Evolutionary conservation across 176 grass and related monocot species (phyloP).

Genomic region (Phyllostachys edulis): DNA sequence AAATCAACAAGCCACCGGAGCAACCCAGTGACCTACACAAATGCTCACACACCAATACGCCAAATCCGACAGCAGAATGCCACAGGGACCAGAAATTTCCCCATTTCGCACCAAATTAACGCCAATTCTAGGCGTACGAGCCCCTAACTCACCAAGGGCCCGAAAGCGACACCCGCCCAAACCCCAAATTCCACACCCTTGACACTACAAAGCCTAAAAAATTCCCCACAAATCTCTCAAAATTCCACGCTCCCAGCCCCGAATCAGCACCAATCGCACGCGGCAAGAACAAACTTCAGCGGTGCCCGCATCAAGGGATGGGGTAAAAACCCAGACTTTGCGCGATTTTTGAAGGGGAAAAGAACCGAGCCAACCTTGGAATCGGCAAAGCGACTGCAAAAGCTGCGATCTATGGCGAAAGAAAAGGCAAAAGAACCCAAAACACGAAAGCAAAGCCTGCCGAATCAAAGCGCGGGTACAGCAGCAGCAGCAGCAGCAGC

Average conservation of each 20-base stretch:
- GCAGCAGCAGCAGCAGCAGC: constrained; percentile 17
- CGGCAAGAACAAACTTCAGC: constrained; percentile 29
- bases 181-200: constrained; percentile 37
- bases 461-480: constrained; percentile 39
- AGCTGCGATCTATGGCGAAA: constrained; percentile 68
- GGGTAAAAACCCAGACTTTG: constrained; percentile 22
- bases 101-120: constrained; percentile 33
- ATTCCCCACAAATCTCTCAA: constrained; percentile 30
- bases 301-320: constrained; percentile 1
- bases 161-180: constrained; percentile 28
- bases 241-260: constrained; percentile 12
- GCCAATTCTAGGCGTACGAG: constrained; percentile 16
- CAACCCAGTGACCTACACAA: constrained; percentile 25
- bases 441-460: constrained; percentile 43
- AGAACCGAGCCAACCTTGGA: constrained; percentile 30
- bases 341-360: constrained; percentile 41
- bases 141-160: constrained; percentile 27
- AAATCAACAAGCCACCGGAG: constrained; percentile 39
- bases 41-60: constrained; percentile 37
- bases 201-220: constrained; percentile 28
- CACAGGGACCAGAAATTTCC: constrained; percentile 22
- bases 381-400: constrained; percentile 49
- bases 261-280: constrained; percentile 29
- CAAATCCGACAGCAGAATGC: constrained; percentile 35
- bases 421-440: constrained; percentile 34